Base-by-base conservation (phyloP, 345 rosid genomes). In the Balakata baccata region DNA sequence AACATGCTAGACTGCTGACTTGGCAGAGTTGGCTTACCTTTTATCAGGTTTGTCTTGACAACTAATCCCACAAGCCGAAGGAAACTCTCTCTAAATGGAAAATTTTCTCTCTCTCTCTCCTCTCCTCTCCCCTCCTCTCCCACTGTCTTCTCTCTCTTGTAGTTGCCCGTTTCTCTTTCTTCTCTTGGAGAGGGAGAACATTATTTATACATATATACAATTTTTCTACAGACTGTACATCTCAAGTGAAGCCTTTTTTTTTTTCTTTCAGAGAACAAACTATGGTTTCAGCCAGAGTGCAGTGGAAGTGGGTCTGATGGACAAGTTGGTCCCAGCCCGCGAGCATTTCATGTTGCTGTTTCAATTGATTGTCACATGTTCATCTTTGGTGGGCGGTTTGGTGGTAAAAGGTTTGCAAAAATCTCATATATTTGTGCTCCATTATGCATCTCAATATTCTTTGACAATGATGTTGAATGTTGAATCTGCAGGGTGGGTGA, bases 311-410 rank as follows among this genome's bases (percentile, higher is more conserved):
- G 85, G 56, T 89, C 94, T 60, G 87, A 91, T 75, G 99, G 92
- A 78, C 88, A 88, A 85, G 86, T 87, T 13, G 93, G 98, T 78
- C 99, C 99, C 47, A 73, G 83, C 51, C 87, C 97, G 2, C 88
- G 98, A 64, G 98, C 99, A 11, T 95, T 95, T 87, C 99, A 95
- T 82, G 87, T 91, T 84, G 92, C 98, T 62, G 87, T 91, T 78
- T 81, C 92, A 61, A 92, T 95, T 78, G 99, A 95, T 81, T 91
- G 98, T 57, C 86, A 91, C 76, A 92, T 95, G 96, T 92, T 95
- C 83, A 82, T 95, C 82, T 92, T 95, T 83, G 99, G 99, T 70
- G 99, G 99, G n/a, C 89, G 96, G 43, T 85, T 78, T 82, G 86
- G 91, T 82, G 68, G 81, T 81, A 87, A 80, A 85, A 88, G 99